Evolutionary conservation across 179 eudicot genomes (phyloP).

Genomic region (Spinacia oleracea): DNA sequence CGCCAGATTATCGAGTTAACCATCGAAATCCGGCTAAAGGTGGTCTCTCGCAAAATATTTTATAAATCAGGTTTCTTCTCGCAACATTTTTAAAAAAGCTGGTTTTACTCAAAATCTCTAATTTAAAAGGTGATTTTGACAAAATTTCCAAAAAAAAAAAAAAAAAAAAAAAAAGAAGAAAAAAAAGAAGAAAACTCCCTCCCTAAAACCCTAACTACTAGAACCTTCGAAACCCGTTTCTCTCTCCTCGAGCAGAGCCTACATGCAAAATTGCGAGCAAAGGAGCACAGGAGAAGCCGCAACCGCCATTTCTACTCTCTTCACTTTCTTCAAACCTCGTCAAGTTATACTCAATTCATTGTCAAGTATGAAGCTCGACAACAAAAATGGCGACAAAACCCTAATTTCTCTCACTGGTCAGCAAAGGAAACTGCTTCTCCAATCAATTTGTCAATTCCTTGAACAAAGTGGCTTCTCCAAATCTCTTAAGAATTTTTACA

Average conservation of each 20-base stretch:
- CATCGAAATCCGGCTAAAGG: too few relatives aligned
- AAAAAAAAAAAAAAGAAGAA: too few relatives aligned
- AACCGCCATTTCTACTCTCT: neutral
- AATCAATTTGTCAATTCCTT: constrained; percentile 47
- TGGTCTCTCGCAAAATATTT: too few relatives aligned
- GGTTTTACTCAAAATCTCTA: too few relatives aligned
- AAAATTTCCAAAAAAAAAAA: too few relatives aligned
- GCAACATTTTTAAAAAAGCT: too few relatives aligned
- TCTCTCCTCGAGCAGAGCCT: neutral
- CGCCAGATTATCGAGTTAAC: too few relatives aligned
- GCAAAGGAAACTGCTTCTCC: constrained; percentile 36
- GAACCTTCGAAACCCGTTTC: neutral
- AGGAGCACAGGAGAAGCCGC: constrained; percentile 13
- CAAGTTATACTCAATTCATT: constrained; percentile 23
- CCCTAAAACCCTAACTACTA: constrained; percentile 28
- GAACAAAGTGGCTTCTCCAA: constrained; percentile 46
- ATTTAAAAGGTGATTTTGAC: too few relatives aligned
- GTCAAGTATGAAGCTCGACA: constrained; percentile 14
- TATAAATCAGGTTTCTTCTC: too few relatives aligned
- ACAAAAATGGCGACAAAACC: constrained; percentile 11
- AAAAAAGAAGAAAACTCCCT: neutral
- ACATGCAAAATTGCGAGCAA: constrained; percentile 20
- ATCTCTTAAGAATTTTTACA: constrained; percentile 48
- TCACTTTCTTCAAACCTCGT: constrained; percentile 28
- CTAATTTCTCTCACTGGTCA: constrained; percentile 22